Percentiles rank a stretch among this genome's conserved stretches.
phyloP scores from a whole-genome alignment of 768 basidiomycete genomes.

The Rhizopogon salebrosus region DNA sequence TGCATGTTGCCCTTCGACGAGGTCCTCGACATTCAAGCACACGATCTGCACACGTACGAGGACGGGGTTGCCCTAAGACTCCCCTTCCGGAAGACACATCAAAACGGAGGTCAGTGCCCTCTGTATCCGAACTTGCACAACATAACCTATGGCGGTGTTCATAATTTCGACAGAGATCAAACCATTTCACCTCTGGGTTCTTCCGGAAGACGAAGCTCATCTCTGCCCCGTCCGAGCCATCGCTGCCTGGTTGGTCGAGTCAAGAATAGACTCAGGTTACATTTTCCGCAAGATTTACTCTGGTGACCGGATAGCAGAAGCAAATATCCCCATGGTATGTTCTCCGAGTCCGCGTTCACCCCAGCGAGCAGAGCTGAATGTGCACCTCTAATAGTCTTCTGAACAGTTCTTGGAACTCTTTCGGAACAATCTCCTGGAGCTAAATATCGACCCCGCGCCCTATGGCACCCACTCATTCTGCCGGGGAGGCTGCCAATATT shows the following conservation, averaged over 20 bases:
- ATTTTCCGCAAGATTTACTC: slow-evolving; percentile 28
- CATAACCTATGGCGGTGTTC: no score
- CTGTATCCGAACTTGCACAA: no score
- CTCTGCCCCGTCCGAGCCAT: slow-evolving; percentile 32
- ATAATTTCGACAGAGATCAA: slow-evolving; percentile 29
- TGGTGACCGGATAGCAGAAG: slow-evolving; percentile 21
- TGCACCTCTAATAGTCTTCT: background rate
- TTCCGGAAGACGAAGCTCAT: slow-evolving; percentile 20
- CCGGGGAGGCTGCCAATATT: slow-evolving; percentile 28
- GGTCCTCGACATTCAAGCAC: slow-evolving; percentile 27
- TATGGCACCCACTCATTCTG: slow-evolving; percentile 28
- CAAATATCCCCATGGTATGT: slow-evolving; percentile 21
- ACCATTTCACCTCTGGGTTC: slow-evolving; percentile 15
- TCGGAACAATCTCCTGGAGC: slow-evolving; percentile 35
- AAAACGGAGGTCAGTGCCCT: slow-evolving; percentile 24
- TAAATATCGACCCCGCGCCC: no score
- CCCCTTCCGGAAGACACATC: slow-evolving; percentile 24
- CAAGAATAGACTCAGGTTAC: slow-evolving; percentile 22
- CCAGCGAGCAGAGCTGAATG: no score
- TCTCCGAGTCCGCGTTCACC: no score
- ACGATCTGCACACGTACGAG: slow-evolving; percentile 16
- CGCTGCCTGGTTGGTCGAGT: slow-evolving; percentile 21
- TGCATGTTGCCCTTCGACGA: slow-evolving; percentile 32
- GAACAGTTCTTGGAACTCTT: slow-evolving; percentile 26
- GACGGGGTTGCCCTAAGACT: slow-evolving; percentile 15